phyloP scores from a whole-genome alignment of 2,329 filamentous ascomycete genomes.

The Lachnellula hyalina region DNA sequence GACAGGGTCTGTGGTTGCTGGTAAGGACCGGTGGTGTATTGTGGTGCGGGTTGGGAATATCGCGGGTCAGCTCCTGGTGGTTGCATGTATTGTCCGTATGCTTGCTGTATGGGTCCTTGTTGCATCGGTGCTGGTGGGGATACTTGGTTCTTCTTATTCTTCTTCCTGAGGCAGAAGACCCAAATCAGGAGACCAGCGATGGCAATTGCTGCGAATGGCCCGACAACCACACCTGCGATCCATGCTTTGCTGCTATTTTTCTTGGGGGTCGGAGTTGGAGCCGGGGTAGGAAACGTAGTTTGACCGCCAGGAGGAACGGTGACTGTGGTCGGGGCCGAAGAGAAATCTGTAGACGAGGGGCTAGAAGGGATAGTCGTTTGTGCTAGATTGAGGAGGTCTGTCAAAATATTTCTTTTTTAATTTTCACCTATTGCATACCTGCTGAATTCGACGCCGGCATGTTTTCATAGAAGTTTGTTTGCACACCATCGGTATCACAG shows the following conservation, averaged over 20 bases:
- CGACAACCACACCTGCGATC: neutral
- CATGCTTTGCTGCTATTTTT: neutral
- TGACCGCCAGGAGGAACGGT: neutral
- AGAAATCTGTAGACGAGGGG: neutral
- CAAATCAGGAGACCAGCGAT: neutral
- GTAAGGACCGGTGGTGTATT: too few relatives aligned
- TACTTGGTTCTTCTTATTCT: neutral
- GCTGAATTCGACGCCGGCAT: neutral
- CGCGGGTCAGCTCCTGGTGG: neutral
- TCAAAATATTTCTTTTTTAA: too few relatives aligned
- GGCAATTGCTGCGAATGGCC: neutral
- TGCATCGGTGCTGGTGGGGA: neutral
- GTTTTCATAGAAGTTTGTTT: neutral
- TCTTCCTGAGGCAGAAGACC: neutral
- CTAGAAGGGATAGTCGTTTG: neutral
- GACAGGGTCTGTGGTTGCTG: too few relatives aligned
- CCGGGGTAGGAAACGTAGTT: neutral
- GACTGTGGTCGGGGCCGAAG: neutral
- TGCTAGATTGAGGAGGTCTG: neutral
- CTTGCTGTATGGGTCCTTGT: neutral
- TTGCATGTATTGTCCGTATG: neutral
- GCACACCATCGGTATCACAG: neutral
- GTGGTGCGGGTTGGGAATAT: neutral
- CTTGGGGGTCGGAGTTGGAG: neutral
- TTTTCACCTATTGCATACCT: too few relatives aligned